Conservation (phyloP, 1,284 basidiomycete genomes). For the Gomphus sp. region DNA sequence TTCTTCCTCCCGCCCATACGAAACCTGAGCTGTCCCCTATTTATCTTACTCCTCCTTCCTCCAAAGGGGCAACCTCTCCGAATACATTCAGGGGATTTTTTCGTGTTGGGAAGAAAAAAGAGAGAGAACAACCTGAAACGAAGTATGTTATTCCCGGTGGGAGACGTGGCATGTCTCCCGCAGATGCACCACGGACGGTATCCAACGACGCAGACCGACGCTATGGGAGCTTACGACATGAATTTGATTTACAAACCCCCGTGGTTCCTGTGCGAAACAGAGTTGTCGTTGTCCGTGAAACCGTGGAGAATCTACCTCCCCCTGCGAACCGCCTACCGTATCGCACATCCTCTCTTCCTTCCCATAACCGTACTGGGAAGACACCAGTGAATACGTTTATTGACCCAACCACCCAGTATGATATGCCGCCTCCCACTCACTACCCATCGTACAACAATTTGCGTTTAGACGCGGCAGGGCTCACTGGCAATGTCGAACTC, state of each 20-base stretch:
- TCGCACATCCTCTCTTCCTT: constrained; percentile 2
- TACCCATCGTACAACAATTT: constrained; percentile 61
- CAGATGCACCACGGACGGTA: constrained; percentile 37
- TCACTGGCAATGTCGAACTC: constrained; percentile 54
- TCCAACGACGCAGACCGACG: constrained; percentile 22
- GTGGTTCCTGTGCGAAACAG: constrained; percentile 31
- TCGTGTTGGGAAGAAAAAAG: constrained; percentile 13
- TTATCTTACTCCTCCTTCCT: constrained; percentile 37
- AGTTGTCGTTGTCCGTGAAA: constrained; percentile 73
- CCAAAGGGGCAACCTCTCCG: constrained; percentile 19
- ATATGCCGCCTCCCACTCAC: constrained; percentile 54
- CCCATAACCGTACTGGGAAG: not conserved
- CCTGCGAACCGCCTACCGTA: constrained; percentile 32
- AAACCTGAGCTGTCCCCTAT: constrained; percentile 53
- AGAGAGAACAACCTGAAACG: constrained; percentile 2
- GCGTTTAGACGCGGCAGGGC: constrained; percentile 59
- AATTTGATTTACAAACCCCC: constrained; percentile 11
- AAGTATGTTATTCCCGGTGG: not conserved
- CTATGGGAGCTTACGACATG: not conserved
- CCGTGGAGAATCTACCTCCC: constrained; percentile 54
- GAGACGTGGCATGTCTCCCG: constrained; percentile 28
- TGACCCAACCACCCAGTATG: constrained; percentile 74
- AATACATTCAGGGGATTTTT: constrained; percentile 14
- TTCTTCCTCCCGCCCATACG: constrained; percentile 72
- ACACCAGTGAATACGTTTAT: constrained; percentile 37